Evolutionary conservation across 1,284 basidiomycete genomes (phyloP), one percentile per base, ranked within the genome.

Genomic region (Puccinia triticina): DNA sequence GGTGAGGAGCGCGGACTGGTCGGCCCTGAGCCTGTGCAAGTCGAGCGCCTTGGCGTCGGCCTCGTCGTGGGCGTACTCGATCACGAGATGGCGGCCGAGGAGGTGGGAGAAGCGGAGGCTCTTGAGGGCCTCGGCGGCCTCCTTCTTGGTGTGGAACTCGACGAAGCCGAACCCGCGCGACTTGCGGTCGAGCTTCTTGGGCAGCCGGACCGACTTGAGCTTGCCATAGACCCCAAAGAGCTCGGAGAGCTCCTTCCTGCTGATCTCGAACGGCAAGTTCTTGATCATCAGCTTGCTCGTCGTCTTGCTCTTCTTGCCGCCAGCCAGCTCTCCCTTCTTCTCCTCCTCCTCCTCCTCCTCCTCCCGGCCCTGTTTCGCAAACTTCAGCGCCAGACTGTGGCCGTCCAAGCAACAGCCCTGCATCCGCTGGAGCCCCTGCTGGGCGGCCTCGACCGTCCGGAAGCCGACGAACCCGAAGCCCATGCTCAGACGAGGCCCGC

Each of bases 391-490:
- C 59, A 98, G 87, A 32, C 91, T 90, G 86, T 98, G 95, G 0
- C 95, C 95, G 86, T 98, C 96, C 14, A 98, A 89, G 71, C 92
- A 90, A 84, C 93, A 92, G 0, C 93, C 93, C 84, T 95, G 90
- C 88, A 96, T 91, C 77, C 91, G 91, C 85, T 91, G 91, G 84
- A 94, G 85, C n/a, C 93, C 96, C 83, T 90, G 90, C 86, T 90
- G 89, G 53, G 96, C 96, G 5, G 90, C 90, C 34, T 93, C 92
- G 0, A 88, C 88, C 43, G 91, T 92, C 86, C 91, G 91, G 89
- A 98, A 98, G 2, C 96, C 96, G 48, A 97, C 91, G 86, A 99
- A 99, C 0, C 95, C 96, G 87, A 96, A 98, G 0, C 96, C 95
- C 95, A 97, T 96, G 86, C 93, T 94, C 59, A 96, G 88, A 7